phyloP scores from a whole-genome alignment of 768 basidiomycete species.

The Amanita molliuscula region DNA sequence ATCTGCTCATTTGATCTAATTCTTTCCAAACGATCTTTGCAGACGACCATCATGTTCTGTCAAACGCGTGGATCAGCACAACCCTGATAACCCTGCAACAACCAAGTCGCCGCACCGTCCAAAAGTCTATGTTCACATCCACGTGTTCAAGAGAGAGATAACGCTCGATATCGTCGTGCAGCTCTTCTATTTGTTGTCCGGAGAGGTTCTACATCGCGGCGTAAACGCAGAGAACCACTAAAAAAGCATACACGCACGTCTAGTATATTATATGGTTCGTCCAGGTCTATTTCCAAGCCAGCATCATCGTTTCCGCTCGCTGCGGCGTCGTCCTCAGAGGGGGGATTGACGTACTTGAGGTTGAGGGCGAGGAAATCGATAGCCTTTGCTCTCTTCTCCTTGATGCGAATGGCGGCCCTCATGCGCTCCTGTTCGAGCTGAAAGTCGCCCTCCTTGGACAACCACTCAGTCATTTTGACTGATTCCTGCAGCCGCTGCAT shows the following conservation, averaged over 20 bases:
- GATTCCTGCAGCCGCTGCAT: slow-evolving; percentile 89
- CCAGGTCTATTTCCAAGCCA: slow-evolving; percentile 93
- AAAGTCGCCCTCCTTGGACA: slow-evolving; percentile 94
- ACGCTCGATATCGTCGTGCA: slow-evolving; percentile 89
- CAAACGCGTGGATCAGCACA: neutral
- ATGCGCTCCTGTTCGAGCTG: slow-evolving; percentile 89
- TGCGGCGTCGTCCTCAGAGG: slow-evolving; percentile 56
- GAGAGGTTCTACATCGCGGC: slow-evolving; percentile 60
- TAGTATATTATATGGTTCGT: slow-evolving; percentile 97
- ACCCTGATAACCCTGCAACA: neutral
- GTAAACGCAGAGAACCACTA: slow-evolving; percentile 9
- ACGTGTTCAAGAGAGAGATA: slow-evolving; percentile 82
- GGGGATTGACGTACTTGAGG: slow-evolving; percentile 79
- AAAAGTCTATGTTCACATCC: slow-evolving; percentile 88
- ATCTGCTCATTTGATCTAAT: slow-evolving; percentile 53
- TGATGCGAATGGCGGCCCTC: slow-evolving; percentile 87
- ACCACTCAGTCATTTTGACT: slow-evolving; percentile 97
- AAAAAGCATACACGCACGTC: slow-evolving; percentile 48
- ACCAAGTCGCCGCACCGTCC: slow-evolving; percentile 60
- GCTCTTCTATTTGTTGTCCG: slow-evolving; percentile 79
- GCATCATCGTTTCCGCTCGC: slow-evolving; percentile 62
- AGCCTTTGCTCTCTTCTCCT: slow-evolving; percentile 97
- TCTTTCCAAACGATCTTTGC: slow-evolving; percentile 79
- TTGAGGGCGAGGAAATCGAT: slow-evolving; percentile 96
- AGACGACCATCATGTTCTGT: slow-evolving; percentile 96